Evolutionary conservation across 805 yeast genomes (phyloP), one percentile per base, ranked within the genome.

Genomic region (Candida xiaguanensis): DNA sequence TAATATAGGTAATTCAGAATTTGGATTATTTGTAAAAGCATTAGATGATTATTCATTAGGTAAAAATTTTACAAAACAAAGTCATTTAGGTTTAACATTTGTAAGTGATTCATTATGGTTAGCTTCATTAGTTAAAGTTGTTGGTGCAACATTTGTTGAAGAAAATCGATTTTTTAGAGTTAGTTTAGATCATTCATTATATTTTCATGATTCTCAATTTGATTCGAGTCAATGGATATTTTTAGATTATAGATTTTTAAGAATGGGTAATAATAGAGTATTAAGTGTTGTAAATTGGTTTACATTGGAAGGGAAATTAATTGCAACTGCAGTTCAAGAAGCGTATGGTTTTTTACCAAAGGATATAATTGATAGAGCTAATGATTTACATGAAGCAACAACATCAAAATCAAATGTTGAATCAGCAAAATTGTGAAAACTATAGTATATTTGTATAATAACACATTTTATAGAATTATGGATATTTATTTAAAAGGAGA

Each of bases 151-250:
- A 3, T 20, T 53, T 11, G 38, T 40, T 20, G 43, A 42, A 11
- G 40, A 46, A 22, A 39, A 41, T n/a, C 31, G 51, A 15, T 64
- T 59, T 41, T 66, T 66, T 50, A 50, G 71, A 28, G 70, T 63
- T 2, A 58, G 65, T 28, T 53, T 66, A 36, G 72, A 66, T 44
- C 72, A 66, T 42, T 35, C 62, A 3, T 50, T 66, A 6, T 59
- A 46, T 42, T 57, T 56, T 48, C 70, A 66, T 44, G 70, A 65
- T 40, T 48, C 36, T 3, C 56, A 65, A 32, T 65, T 58, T 31
- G 65, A 63, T 41, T 59, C 68, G 1, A 58, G 63, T 25, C 47
- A 55, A 25, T 66, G 65, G 65, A 36, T 65, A 47, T 66, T 55
- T 39, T 35, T 64, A 42, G 69, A 63, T 43, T 64, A 52, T 46